Percentiles rank a stretch among this genome's conserved stretches.
Conservation (phyloP, 2,329 filamentous ascomycete species). For the Lasiodiplodia sp. region DNA sequence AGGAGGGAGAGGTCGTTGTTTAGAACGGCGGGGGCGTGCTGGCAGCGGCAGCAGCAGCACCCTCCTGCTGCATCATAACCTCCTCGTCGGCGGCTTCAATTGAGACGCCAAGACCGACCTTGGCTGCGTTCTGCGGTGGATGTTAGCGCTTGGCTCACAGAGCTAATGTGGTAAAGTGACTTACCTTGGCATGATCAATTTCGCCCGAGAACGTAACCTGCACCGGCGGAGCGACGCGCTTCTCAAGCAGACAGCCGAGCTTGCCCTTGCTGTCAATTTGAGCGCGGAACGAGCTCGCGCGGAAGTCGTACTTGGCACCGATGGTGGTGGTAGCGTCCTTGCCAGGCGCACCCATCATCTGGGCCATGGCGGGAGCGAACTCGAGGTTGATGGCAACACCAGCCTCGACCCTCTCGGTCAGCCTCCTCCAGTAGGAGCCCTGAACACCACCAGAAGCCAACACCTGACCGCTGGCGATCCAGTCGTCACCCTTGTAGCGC, state of each 20-base stretch:
- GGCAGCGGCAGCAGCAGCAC: constrained; percentile 39
- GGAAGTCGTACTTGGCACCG: constrained; percentile 98
- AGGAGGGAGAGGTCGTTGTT: constrained; percentile 31
- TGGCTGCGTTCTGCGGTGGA: constrained; percentile 79
- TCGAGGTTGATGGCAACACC: constrained; percentile 94
- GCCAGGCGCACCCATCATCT: constrained; percentile 78
- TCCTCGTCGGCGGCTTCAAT: constrained; percentile 52
- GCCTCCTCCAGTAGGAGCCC: constrained; percentile 89
- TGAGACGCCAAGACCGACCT: constrained; percentile 92
- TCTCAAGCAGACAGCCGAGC: constrained; percentile 90
- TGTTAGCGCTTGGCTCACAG: background rate
- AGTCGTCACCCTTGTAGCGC: constrained; percentile 89
- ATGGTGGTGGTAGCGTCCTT: constrained; percentile 92
- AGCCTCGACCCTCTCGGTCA: constrained; percentile 95
- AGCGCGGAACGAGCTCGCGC: constrained; percentile 91
- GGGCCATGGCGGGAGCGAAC: constrained; percentile 67
- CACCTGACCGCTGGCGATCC: constrained; percentile 90
- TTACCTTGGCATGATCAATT: constrained; percentile 93
- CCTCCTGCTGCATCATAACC: constrained; percentile 51
- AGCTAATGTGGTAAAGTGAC: constrained; percentile 45
- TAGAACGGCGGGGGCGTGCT: constrained; percentile 51
- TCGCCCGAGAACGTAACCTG: constrained; percentile 95
- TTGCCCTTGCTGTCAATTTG: constrained; percentile 96
- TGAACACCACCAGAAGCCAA: constrained; percentile 87
- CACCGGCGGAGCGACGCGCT: constrained; percentile 91